Base-by-base conservation (phyloP, 345 rosid species). In the Mercurialis annua region DNA sequence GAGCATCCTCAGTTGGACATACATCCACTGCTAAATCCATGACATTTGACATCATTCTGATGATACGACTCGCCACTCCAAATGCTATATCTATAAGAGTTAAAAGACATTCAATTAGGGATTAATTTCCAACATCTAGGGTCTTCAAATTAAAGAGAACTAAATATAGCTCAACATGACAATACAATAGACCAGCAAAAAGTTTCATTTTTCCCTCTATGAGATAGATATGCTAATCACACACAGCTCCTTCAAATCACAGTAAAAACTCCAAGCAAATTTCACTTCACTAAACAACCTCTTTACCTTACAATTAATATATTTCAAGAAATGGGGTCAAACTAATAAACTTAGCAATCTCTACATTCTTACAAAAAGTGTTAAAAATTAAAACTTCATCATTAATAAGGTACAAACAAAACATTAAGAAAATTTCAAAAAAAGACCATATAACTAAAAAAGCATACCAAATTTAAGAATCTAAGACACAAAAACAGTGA, bases 1-100 rank as follows among this genome's bases (percentile, higher is more conserved):
- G 49, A 47, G 92, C 85, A 62, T 92, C 98, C 69, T 90, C 95
- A 1, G 84, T 78, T 4, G 86, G 83, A 77, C 92, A 92, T 24
- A 67, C 71, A 68, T 81, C 71, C 27, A 69, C 73, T 2, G 69
- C 73, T 2, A 49, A 54, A 64, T 65, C 72, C 84, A 81, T 59
- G 52, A 18, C 53, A 15, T 30, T 14, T 4, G 14, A 56, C 24
- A 50, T 34, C 56, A 47, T 58, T 30, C 27, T 51, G 36, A 57
- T 34, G 1, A n/a, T n/a, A 24, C 18, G 15, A 24, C 18, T 36
- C 2, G 18, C 46, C 55, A n/a, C 47, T 36, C 26, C 50, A 62
- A 63, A 12, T 56, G 52, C 20, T 30, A 50, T 14, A 52, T 62
- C 59, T 62, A 53, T 4, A 59, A 10, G 23, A 34, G 34, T 12